phyloP scores from a whole-genome alignment of 129 eudicot genomes.

The Scalesia atractyloides region DNA sequence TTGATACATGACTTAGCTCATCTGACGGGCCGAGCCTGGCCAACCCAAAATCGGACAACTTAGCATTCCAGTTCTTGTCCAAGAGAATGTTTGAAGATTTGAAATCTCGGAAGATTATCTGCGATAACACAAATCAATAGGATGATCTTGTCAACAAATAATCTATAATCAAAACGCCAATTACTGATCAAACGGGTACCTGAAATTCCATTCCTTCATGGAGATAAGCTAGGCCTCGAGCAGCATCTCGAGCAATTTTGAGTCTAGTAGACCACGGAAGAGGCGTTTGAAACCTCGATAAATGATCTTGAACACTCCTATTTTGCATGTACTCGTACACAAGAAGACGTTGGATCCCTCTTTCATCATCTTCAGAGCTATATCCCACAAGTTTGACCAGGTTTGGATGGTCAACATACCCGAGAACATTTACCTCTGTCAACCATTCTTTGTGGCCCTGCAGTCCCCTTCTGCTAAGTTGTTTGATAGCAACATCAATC shows the following conservation, averaged over 20 bases:
- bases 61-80: conserved; percentile 86
- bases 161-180: not conserved
- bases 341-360: conserved; percentile 85
- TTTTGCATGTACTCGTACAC: conserved; percentile 80
- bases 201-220: conserved; percentile 91
- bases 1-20: conserved; percentile 72
- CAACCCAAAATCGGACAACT: conserved; percentile 83
- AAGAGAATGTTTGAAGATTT: conserved; percentile 85
- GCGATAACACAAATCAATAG: conserved; percentile 19
- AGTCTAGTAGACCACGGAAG: conserved; percentile 73
- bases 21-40: conserved; percentile 87
- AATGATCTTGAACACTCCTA: conserved; percentile 76
- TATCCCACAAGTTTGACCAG: conserved; percentile 79
- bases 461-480: conserved; percentile 78
- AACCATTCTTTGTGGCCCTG: conserved; percentile 98
- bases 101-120: conserved; percentile 89
- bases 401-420: conserved; percentile 76
- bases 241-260: conserved; percentile 82
- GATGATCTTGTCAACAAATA: not conserved
- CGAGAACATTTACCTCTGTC: conserved; percentile 85
- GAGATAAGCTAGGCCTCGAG: conserved; percentile 79
- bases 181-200: conserved; percentile 34
- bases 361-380: conserved; percentile 79
- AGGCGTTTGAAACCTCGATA: conserved; percentile 61
- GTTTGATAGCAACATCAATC: conserved; percentile 76